Evolutionary conservation across 768 basidiomycete species (phyloP).

Genomic region (Flagelloscypha sp.): DNA sequence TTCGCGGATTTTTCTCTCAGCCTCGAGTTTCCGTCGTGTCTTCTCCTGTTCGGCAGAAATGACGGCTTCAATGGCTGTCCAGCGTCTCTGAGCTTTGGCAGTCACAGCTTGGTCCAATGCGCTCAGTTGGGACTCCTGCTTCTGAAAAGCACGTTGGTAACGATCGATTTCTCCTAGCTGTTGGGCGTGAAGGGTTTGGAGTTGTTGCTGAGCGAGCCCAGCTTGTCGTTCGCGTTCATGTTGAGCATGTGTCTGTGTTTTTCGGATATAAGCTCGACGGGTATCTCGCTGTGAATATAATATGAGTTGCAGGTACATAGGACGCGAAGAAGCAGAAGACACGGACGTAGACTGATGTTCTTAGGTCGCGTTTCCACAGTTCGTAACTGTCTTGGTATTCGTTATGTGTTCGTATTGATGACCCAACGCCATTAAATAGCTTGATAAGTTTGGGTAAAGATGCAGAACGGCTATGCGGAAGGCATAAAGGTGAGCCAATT

Average conservation of each 20-base stretch:
- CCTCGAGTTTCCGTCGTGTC: constrained; percentile 30
- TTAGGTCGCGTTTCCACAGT: constrained; percentile 46
- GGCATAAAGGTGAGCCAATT: no score
- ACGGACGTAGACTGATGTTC: constrained; percentile 45
- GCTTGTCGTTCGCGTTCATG: constrained; percentile 24
- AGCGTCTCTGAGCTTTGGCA: constrained; percentile 46
- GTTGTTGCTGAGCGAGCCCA: constrained; percentile 17
- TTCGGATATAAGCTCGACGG: constrained; percentile 30
- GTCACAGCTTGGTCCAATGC: no score
- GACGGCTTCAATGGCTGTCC: constrained; percentile 51
- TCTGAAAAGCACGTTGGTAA: constrained; percentile 32
- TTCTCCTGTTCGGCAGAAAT: constrained; percentile 62
- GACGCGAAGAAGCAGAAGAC: neutral
- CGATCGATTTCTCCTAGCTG: constrained; percentile 45
- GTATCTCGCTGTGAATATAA: constrained; percentile 31
- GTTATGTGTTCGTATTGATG: constrained; percentile 42
- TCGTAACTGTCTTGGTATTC: constrained; percentile 49
- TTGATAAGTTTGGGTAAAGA: no score
- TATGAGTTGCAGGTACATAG: neutral
- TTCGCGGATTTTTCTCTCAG: constrained; percentile 34
- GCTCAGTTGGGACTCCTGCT: constrained; percentile 41
- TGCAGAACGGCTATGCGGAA: no score
- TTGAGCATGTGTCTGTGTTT: constrained; percentile 30
- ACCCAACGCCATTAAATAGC: constrained; percentile 44
- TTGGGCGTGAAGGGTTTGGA: constrained; percentile 34